Percentiles rank a stretch among this genome's conserved stretches.
These are phyloP conservation scores for Epichloe elymi DNA, from an alignment of 2,329 filamentous ascomycete species.

Conservation along the genomic window DNA sequence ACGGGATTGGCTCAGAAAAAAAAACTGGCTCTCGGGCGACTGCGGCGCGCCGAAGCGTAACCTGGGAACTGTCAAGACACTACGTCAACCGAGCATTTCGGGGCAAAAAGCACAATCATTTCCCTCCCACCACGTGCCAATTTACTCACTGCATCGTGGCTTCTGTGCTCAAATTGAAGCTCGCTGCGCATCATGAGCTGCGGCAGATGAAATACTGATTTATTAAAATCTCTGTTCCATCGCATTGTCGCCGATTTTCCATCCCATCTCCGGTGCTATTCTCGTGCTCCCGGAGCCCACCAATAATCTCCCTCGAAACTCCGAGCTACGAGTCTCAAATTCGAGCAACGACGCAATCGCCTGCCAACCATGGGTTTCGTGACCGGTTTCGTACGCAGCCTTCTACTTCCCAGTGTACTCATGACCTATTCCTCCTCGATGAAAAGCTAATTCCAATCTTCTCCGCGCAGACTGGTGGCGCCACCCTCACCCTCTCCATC, in stretches of 20 bases:
- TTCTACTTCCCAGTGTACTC: background rate
- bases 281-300: background rate
- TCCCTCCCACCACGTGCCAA: background rate
- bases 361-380: conserved; percentile 52
- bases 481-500: conserved; percentile 60
- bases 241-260: background rate
- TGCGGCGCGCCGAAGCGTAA: background rate
- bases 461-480: conserved; percentile 50
- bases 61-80: background rate
- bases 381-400: conserved; percentile 50
- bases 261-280: background rate
- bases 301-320: conserved; percentile 18
- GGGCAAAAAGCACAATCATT: background rate
- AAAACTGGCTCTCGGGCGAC: conserved; percentile 5
- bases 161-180: conserved; percentile 7
- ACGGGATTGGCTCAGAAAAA: background rate
- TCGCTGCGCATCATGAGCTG: conserved; percentile 21
- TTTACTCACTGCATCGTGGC: conserved; percentile 8
- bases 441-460: background rate
- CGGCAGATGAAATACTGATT: conserved; percentile 9
- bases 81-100: conserved; percentile 7
- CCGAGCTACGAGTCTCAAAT: background rate
- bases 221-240: background rate
- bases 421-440: background rate
- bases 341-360: background rate